These are phyloP conservation scores for Capronia epimyces DNA, from an alignment of 2,329 filamentous ascomycete genomes.

Conservation along the genomic window DNA sequence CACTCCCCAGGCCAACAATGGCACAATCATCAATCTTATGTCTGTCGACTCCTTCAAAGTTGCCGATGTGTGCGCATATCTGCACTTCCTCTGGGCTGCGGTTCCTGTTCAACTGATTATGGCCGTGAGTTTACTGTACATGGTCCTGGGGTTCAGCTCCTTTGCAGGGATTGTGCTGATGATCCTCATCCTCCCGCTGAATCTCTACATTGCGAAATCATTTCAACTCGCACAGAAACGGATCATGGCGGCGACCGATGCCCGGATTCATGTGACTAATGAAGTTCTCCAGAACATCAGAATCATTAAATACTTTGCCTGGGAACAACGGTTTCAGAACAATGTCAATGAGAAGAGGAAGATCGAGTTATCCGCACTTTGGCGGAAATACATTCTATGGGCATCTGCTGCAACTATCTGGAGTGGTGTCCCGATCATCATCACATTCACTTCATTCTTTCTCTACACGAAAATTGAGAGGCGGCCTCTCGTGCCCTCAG, in stretches of 20 bases:
- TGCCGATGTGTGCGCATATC: conserved; percentile 84
- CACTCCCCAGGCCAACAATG: conserved; percentile 79
- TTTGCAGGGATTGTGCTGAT: conserved; percentile 91
- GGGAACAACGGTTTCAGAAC: conserved; percentile 84
- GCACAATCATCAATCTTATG: conserved; percentile 99
- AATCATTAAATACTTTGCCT: conserved; percentile 99
- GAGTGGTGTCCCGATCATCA: conserved; percentile 91
- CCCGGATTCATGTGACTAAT: conserved; percentile 92
- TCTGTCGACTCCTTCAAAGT: conserved; percentile 99
- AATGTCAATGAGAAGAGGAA: conserved; percentile 84
- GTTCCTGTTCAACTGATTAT: conserved; percentile 84
- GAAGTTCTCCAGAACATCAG: conserved; percentile 95
- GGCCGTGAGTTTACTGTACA: conserved; percentile 75
- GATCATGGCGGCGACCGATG: conserved; percentile 89
- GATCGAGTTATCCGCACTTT: conserved; percentile 70
- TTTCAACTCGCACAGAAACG: conserved; percentile 83
- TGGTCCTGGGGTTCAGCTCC: conserved; percentile 84
- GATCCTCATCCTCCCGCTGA: conserved; percentile 80
- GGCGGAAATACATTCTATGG: conserved; percentile 84
- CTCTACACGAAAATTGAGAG: conserved; percentile 86
- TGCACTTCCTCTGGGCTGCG: conserved; percentile 91
- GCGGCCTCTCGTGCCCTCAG: conserved; percentile 81
- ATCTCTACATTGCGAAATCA: conserved; percentile 78
- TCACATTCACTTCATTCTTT: conserved; percentile 93
- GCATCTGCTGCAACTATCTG: conserved; percentile 86